Evolutionary conservation across 768 basidiomycete species (phyloP).

Genomic region (Tephrocybe sp.): DNA sequence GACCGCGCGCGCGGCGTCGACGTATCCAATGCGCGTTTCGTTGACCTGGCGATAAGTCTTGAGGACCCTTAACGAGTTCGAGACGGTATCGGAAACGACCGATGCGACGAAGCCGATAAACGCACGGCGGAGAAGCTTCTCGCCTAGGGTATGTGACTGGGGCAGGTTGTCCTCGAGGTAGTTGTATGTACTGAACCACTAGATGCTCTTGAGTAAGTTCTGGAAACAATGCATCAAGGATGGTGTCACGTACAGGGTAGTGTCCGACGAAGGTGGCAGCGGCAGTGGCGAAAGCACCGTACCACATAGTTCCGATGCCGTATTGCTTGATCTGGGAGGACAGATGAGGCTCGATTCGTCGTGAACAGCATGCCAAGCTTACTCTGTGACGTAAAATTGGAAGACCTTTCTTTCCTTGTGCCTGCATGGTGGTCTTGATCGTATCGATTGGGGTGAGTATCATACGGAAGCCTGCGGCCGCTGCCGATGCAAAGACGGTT

Average conservation of each 20-base stretch:
- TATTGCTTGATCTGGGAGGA: conserved; percentile 60
- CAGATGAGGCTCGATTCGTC: not conserved
- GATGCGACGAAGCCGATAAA: conserved; percentile 91
- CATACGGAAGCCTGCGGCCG: conserved; percentile 87
- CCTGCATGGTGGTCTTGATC: conserved; percentile 93
- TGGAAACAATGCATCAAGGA: no score
- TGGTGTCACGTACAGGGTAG: conserved; percentile 60
- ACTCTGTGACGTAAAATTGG: conserved; percentile 68
- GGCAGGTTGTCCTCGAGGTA: conserved; percentile 69
- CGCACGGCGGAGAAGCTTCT: conserved; percentile 76
- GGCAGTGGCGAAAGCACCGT: conserved; percentile 88
- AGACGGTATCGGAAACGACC: conserved; percentile 79
- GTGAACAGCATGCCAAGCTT: conserved; percentile 17
- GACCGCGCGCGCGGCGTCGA: conserved; percentile 75
- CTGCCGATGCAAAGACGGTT: conserved; percentile 75
- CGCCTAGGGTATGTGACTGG: conserved; percentile 43
- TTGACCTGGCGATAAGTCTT: conserved; percentile 97
- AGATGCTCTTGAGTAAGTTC: conserved; percentile 7
- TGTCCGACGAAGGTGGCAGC: conserved; percentile 93
- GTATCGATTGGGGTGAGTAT: conserved; percentile 92
- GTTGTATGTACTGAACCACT: conserved; percentile 90
- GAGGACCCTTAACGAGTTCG: conserved; percentile 88
- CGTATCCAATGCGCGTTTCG: conserved; percentile 76
- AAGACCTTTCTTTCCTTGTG: conserved; percentile 75
- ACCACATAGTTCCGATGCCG: conserved; percentile 82